These are phyloP conservation scores for Rhizopogon salebrosus DNA, from an alignment of 768 basidiomycete genomes.

Conservation along the genomic window DNA sequence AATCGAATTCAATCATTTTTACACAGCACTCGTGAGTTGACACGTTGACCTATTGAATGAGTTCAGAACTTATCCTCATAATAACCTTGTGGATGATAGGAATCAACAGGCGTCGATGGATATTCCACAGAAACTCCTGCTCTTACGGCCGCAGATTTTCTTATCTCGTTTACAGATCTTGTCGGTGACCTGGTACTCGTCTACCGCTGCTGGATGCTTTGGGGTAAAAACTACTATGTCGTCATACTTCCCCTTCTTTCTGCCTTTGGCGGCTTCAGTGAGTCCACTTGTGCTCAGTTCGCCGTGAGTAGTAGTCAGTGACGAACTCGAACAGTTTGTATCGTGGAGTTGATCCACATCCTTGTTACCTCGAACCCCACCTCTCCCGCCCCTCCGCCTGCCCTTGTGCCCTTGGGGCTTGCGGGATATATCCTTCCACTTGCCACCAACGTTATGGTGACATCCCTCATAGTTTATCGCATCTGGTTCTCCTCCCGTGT, in stretches of 20 bases:
- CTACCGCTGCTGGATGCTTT: constrained; percentile 40
- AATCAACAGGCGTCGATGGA: constrained; percentile 17
- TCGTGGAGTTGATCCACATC: constrained; percentile 23
- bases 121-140: constrained; percentile 26
- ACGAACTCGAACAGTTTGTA: constrained; percentile 21
- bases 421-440: constrained; percentile 35
- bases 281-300: constrained; percentile 8
- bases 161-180: constrained; percentile 33
- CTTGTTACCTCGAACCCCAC: constrained; percentile 23
- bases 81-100: constrained; percentile 13
- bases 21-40: constrained; percentile 26
- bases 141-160: constrained; percentile 29
- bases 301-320: background rate
- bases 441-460: constrained; percentile 37
- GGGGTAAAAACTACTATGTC: constrained; percentile 29
- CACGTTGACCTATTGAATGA: background rate
- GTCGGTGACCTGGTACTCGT: constrained; percentile 30
- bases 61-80: constrained; percentile 1
- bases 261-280: constrained; percentile 31
- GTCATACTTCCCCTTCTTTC: constrained; percentile 29
- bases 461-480: constrained; percentile 34
- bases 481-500: constrained; percentile 28
- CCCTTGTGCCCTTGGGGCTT: constrained; percentile 30
- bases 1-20: constrained; percentile 33
- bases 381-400: constrained; percentile 29